Evolutionary conservation across 108 stramenopile species (phyloP), one percentile per base, ranked within the genome.

Genomic region (Cyclotella kingstonii): DNA sequence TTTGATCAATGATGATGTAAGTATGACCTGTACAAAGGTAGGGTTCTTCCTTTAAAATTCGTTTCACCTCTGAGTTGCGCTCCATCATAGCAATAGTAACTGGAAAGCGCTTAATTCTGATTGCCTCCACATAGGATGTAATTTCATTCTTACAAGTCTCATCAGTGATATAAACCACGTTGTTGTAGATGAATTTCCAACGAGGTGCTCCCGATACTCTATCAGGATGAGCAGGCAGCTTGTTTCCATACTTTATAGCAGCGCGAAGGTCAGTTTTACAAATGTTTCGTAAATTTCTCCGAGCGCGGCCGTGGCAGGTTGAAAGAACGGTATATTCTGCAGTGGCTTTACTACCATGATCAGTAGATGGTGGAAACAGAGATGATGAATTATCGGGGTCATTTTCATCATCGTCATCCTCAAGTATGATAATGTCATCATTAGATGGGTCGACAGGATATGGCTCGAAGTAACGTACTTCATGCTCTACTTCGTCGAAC

Each of bases 1-100:
- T 81, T 47, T 81, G 79, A 68, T 86, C 85, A 26, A 87, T 63
- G 2, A 87, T 77, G 18, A 87, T 66, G 40, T 79, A 69, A 0
- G 83, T 70, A 46, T 84, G 86, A 0, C 72, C 68, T 0, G 73
- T 70, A 39, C 56, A 59, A 5, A 59, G 23, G 18, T 68, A 30
- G 5, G 79, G 76, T 28, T 83, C 81, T 15, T 75, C 56, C 18
- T 27, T 49, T 49, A 84, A 36, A 7, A 80, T 55, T 14, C 69
- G 27, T 17, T 55, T 59, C 0, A 73, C 70, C 23, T 69, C 65
- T 21, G 15, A 17, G 41, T 84, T 83, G 30, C 71, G 38, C 1
- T 15, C 38, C 26, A 43, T 27, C 64, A 60, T 62, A 10, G 51
- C 23, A 2, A 14, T 15, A 3, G 80, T 47, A 7, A 79, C 36